Conservation (phyloP, 441 rosid genomes). For the Bruguiera hainesii region DNA sequence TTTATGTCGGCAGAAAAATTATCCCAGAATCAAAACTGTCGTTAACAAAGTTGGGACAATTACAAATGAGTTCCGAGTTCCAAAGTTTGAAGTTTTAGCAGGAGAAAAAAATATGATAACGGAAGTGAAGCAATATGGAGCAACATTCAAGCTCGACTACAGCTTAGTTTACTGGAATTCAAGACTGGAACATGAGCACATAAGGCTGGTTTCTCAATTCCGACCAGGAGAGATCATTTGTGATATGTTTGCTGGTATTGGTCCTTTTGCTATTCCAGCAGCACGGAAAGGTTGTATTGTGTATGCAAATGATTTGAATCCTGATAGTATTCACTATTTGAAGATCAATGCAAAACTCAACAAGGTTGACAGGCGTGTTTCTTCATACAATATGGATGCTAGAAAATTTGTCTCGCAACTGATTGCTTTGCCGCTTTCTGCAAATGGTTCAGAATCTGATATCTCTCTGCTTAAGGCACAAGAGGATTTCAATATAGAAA, state of each 20-base stretch:
- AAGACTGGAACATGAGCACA: constrained; percentile 92
- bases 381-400: constrained; percentile 84
- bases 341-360: constrained; percentile 78
- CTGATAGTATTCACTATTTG: constrained; percentile 73
- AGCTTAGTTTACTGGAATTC: constrained; percentile 93
- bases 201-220: constrained; percentile 69
- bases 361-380: constrained; percentile 64
- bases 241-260: constrained; percentile 96
- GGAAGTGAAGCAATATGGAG: constrained; percentile 94
- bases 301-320: constrained; percentile 88
- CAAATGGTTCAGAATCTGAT: constrained; percentile 32
- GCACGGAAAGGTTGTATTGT: constrained; percentile 89
- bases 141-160: constrained; percentile 86
- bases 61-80: constrained; percentile 90
- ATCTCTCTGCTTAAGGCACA: constrained; percentile 29
- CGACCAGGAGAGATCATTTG: constrained; percentile 75
- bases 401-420: constrained; percentile 67
- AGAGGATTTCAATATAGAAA: constrained; percentile 20
- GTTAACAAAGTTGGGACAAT: constrained; percentile 87
- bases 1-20: constrained; percentile 63
- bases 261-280: constrained; percentile 95
- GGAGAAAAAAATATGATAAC: constrained; percentile 79
- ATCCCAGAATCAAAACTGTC: constrained; percentile 81
- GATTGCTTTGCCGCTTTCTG: constrained; percentile 44
- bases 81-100: constrained; percentile 83